A percentile compares a stretch with the other conserved stretches of the same genome.
phyloP scores from a whole-genome alignment of 306 rosid species.

The apple (Malus domestica) region DNA sequence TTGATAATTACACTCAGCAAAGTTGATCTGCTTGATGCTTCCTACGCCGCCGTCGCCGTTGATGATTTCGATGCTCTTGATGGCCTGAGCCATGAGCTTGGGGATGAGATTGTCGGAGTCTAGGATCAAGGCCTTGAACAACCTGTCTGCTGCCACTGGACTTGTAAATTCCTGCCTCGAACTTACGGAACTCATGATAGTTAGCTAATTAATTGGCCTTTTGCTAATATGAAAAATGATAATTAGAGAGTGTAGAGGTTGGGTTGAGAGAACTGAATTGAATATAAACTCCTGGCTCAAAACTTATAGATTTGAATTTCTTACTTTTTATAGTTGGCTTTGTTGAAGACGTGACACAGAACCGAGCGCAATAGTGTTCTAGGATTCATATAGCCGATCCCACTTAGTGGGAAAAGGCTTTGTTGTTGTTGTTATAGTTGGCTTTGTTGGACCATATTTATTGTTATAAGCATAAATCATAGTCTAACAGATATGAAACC shows the following conservation, averaged over 20 bases:
- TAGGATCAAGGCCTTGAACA: slow-evolving; percentile 31
- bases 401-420: too few species aligned
- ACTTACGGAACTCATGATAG: slow-evolving; percentile 11
- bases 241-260: neutral
- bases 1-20: slow-evolving; percentile 12
- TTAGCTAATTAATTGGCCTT: neutral
- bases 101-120: slow-evolving; percentile 29
- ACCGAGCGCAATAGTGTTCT: too few species aligned
- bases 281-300: neutral
- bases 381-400: too few species aligned
- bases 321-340: neutral
- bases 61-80: slow-evolving; percentile 21
- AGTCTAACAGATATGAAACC: too few species aligned
- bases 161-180: slow-evolving; percentile 19
- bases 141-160: slow-evolving; percentile 9
- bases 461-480: neutral
- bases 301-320: neutral
- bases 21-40: slow-evolving; percentile 24
- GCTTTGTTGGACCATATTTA: neutral
- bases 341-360: neutral
- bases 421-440: neutral
- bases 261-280: neutral
- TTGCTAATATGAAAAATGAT: neutral
- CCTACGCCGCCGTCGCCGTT: slow-evolving; percentile 31
- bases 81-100: slow-evolving; percentile 29